Percentiles rank a stretch among this genome's conserved stretches.
Evolutionary conservation across 768 basidiomycete genomes (phyloP).

Genomic region (Heimioporus sp.): DNA sequence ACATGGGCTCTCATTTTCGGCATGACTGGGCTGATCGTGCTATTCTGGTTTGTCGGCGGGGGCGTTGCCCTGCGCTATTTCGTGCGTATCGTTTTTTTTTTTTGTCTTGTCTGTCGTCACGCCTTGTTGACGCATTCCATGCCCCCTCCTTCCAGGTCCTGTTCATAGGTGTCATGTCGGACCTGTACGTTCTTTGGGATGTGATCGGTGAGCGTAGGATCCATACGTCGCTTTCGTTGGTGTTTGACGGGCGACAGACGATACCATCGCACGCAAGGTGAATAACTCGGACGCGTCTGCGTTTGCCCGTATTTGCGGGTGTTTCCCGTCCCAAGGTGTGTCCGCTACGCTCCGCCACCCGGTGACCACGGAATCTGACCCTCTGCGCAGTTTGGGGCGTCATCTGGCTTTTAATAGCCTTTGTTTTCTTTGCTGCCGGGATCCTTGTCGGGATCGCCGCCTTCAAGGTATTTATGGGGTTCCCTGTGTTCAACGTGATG

Average conservation of each 20-base stretch:
- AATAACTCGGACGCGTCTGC: slow-evolving; percentile 86
- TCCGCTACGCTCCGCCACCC: background rate
- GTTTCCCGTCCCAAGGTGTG: slow-evolving; percentile 77
- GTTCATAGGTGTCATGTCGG: slow-evolving; percentile 86
- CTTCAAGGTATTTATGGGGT: slow-evolving; percentile 63
- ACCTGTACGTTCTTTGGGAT: slow-evolving; percentile 86
- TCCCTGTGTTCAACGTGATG: background rate
- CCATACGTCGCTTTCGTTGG: background rate
- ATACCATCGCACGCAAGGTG: slow-evolving; percentile 79
- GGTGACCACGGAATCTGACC: background rate
- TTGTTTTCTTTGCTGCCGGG: slow-evolving; percentile 72
- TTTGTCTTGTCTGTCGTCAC: background rate
- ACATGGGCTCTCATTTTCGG: slow-evolving; percentile 78
- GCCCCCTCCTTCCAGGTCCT: slow-evolving; percentile 61
- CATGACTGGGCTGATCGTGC: slow-evolving; percentile 74
- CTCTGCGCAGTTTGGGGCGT: slow-evolving; percentile 73
- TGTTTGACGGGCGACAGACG: slow-evolving; percentile 46
- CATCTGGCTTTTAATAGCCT: slow-evolving; percentile 77
- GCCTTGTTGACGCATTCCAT: background rate
- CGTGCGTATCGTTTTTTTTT: slow-evolving; percentile 49
- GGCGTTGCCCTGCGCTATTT: slow-evolving; percentile 76
- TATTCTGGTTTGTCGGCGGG: slow-evolving; percentile 82
- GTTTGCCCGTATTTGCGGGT: slow-evolving; percentile 83
- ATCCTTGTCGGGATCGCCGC: slow-evolving; percentile 74
- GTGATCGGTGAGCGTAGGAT: slow-evolving; percentile 59